Base-by-base conservation (phyloP, 139 green algal genomes). In the Picochlorum costavermella region DNA sequence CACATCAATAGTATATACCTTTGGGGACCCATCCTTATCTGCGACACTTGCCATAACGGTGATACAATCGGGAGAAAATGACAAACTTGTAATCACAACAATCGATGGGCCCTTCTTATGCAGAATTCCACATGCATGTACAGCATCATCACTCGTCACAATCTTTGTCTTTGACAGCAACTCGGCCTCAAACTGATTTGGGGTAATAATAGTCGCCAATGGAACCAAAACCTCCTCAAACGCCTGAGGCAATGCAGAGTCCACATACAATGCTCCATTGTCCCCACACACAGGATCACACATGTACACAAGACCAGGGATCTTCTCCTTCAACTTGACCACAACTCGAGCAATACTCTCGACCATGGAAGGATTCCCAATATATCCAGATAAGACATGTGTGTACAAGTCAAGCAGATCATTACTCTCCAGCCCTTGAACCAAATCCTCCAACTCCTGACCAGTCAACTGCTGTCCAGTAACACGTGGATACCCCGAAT, bases 271-370 rank as follows among this genome's bases (percentile, higher is more conserved):
- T 12, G 67, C 65, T 3, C 88, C 92, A 49, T 96, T 65, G 29
- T 97, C 92, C 3, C 92, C 92, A 77, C 96, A 72, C 4, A 98
- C 92, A 2, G 92, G 92, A 68, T 98, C 92, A 64, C 92, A 98
- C 23, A 97, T 74, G 44, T 90, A 92, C 1, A 74, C 76, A 0
- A 95, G 66, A 40, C 82, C n/a, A 0, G 81, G 70, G 63, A 95
- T 88, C 44, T 68, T 33, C 3, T 62, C 25, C n/a, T 80, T 64
- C 14, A 97, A 70, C 60, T 70, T 71, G 23, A 62, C 31, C 17
- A 88, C 69, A 6, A 92, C 73, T 4, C 74, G 50, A 8, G 75
- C 76, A 2, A 97, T 71, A 3, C 75, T 80, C 40, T 89, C 50
- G 20, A 96, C 74, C 5, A 95, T 71, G 0, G 81, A 90, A 12